A percentile compares a stretch with the other conserved stretches of the same genome.
Conservation (phyloP, 768 basidiomycete species). For the Hebeloma cylindrosporum region DNA sequence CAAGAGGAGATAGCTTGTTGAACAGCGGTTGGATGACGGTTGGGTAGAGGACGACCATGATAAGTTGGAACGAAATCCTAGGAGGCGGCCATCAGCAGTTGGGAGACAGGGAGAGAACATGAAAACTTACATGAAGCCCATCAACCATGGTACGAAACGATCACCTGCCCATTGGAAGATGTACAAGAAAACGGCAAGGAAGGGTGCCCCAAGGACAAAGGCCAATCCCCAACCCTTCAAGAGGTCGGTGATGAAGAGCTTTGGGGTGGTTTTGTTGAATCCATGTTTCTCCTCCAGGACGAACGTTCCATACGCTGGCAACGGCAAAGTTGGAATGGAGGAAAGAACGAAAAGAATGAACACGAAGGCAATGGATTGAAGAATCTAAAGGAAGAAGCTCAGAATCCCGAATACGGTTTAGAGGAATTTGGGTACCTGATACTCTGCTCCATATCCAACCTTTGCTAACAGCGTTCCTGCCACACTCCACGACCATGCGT, state of each 20-base stretch:
- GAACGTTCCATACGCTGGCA: conserved; percentile 86
- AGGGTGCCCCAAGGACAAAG: conserved; percentile 75
- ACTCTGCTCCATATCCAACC: conserved; percentile 66
- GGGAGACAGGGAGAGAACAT: not conserved
- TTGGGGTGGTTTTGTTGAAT: conserved; percentile 91
- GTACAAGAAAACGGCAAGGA: conserved; percentile 83
- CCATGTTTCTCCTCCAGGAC: conserved; percentile 94
- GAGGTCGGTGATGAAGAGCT: conserved; percentile 74
- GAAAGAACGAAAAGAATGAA: conserved; percentile 65
- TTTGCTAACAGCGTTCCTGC: conserved; percentile 51
- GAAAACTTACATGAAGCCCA: conserved; percentile 80
- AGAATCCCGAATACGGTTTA: conserved; percentile 1
- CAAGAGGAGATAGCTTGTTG: conserved; percentile 92
- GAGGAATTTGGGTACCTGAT: conserved; percentile 55
- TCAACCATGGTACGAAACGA: conserved; percentile 89
- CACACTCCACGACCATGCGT: conserved; percentile 79
- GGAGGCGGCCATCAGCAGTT: conserved; percentile 1
- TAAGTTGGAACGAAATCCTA: conserved; percentile 80
- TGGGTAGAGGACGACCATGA: conserved; percentile 82
- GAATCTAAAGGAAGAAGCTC: conserved; percentile 54
- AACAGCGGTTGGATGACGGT: conserved; percentile 93
- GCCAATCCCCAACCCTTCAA: conserved; percentile 77
- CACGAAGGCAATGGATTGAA: conserved; percentile 79
- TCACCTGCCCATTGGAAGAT: conserved; percentile 94
- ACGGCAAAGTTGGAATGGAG: conserved; percentile 68